A percentile compares a stretch with the other conserved stretches of the same genome.
Evolutionary conservation across 768 basidiomycete genomes (phyloP).

Genomic region (Leucocoprinus sp.): DNA sequence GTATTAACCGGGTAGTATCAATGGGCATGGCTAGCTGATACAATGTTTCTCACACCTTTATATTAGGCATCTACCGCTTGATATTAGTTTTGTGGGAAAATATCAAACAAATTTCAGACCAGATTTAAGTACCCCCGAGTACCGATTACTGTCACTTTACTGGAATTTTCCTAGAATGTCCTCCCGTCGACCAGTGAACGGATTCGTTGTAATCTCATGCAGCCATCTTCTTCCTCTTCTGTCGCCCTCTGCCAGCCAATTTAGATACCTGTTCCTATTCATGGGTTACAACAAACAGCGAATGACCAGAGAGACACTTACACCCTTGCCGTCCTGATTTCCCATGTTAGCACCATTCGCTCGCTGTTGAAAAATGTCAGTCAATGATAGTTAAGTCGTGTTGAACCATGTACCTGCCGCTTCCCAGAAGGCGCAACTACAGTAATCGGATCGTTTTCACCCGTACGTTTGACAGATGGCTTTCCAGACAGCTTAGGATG

Average conservation of each 20-base stretch:
- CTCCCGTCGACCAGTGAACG: too few relatives aligned
- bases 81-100: too few relatives aligned
- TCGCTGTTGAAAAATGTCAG: constrained; percentile 1
- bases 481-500: background rate
- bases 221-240: constrained; percentile 1
- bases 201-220: too few relatives aligned
- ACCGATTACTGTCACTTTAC: too few relatives aligned
- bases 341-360: background rate
- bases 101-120: too few relatives aligned
- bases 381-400: background rate
- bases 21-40: constrained; percentile 29
- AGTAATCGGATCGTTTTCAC: background rate
- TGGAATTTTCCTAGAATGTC: too few relatives aligned
- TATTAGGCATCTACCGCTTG: background rate
- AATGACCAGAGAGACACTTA: too few relatives aligned
- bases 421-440: background rate
- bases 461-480: background rate
- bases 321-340: background rate
- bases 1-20: constrained; percentile 30
- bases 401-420: constrained; percentile 6
- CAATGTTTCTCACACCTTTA: background rate
- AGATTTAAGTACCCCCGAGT: too few relatives aligned
- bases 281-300: too few relatives aligned
- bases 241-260: background rate
- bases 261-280: constrained; percentile 5